Conservation (phyloP, 2,329 filamentous ascomycete genomes). For the Teratosphaeriaceae sp. region DNA sequence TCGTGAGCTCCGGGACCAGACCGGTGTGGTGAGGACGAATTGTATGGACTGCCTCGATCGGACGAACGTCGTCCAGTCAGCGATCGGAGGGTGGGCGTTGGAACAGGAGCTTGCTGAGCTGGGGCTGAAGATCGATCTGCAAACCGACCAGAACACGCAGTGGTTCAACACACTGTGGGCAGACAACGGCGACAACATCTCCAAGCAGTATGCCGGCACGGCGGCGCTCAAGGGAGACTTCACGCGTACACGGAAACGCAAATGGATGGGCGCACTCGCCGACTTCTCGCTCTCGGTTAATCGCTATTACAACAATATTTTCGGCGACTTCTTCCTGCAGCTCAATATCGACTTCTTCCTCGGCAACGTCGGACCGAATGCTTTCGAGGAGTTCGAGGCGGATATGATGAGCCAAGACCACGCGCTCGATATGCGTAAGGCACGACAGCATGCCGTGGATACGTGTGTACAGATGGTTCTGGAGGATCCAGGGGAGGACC, state of each 20-base stretch:
- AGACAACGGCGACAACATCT: conserved; percentile 94
- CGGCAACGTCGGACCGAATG: conserved; percentile 73
- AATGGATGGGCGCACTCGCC: conserved; percentile 85
- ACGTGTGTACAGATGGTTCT: conserved; percentile 82
- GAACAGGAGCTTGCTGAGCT: conserved; percentile 71
- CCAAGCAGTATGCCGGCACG: conserved; percentile 91
- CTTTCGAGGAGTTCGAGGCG: conserved; percentile 91
- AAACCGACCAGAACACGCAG: conserved; percentile 68
- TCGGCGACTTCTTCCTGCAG: conserved; percentile 96
- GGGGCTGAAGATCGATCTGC: conserved; percentile 67
- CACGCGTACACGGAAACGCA: conserved; percentile 81
- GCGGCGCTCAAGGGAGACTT: conserved; percentile 96
- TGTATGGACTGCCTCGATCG: conserved; percentile 98
- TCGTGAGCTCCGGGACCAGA: conserved; percentile 47
- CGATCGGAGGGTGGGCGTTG: conserved; percentile 75
- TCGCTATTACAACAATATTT: conserved; percentile 75
- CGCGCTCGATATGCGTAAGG: conserved; percentile 74
- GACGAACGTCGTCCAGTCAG: conserved; percentile 93
- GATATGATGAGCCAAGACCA: conserved; percentile 92
- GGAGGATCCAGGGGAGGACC: conserved; percentile 69
- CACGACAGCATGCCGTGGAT: conserved; percentile 85
- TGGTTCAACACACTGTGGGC: conserved; percentile 99
- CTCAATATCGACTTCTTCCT: conserved; percentile 93
- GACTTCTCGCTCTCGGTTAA: conserved; percentile 86
- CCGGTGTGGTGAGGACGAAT: conserved; percentile 82